Evolutionary conservation across 2,329 filamentous ascomycete species (phyloP), one percentile per base, ranked within the genome.

Genomic region (Pestalotiopsis sp.): DNA sequence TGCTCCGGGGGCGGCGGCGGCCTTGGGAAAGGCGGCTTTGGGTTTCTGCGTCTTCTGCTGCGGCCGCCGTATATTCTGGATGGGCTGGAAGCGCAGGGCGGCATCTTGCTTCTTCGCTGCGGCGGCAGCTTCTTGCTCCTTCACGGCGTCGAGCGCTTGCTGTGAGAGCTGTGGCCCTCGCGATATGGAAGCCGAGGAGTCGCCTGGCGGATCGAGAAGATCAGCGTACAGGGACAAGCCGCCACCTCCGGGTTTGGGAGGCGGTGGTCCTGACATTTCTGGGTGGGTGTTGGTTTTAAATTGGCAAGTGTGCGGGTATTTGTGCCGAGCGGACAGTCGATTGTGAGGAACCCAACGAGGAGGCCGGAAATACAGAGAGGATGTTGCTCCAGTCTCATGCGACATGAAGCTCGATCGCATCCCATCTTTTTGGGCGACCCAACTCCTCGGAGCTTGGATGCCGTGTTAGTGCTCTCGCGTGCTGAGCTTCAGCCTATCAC

Each of bases 151-250:
- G 23, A 83, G 82, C 69, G 82, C 78, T 74, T 90, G 81, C 71
- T 89, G 89, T 80, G 94, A 95, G 67, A 91, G 86, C 65, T 95
- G 89, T 0, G 93, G 92, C 1, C 89, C 92, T 74, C 91, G 89
- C 17, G 92, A 93, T 74, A 95, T 93, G n/a, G 92, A 92, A n/a
- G 86, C 82, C 2, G 85, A 75, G 45, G 82, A 73, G 68, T 82
- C 79, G 71, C 80, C 74, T 61, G 84, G 81, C 23, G 88, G 84
- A 74, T 93, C 91, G 71, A 96, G 88, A 58, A 97, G 87, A 79
- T 97, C 93, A 67, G 93, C 94, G 78, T 97, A 97, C 4, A 97
- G 88, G 20, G 93, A 95, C 73, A 94, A 84, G 68, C 86, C 86
- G 68, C 84, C 31, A 36, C 31, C 82, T 61, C 80, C 77, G 13